A percentile compares a stretch with the other conserved stretches of the same genome.
Evolutionary conservation across 1,284 basidiomycete genomes (phyloP).

Genomic region (Naganishia cerealis): DNA sequence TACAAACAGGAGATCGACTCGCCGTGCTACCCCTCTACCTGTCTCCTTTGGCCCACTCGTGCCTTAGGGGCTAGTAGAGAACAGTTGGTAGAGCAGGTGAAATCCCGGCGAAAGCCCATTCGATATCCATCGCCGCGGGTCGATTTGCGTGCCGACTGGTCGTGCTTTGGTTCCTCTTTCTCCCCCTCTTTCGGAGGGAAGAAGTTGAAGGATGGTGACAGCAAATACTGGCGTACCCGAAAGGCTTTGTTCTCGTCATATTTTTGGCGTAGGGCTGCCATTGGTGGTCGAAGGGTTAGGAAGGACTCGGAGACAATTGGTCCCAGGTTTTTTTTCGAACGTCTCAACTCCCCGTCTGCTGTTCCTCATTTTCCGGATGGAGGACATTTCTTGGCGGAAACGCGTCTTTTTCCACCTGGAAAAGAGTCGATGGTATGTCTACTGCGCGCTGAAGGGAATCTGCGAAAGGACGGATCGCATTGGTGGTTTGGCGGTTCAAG

Average conservation of each 20-base stretch:
- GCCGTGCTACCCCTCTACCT: conserved; percentile 15
- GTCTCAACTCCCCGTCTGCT: conserved; percentile 16
- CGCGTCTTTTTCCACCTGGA: conserved; percentile 10
- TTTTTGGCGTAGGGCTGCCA: conserved; percentile 2
- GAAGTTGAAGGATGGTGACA: background rate
- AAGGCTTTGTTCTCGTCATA: conserved; percentile 9
- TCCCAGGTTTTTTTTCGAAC: conserved; percentile 2
- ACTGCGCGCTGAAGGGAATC: background rate
- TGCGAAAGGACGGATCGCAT: conserved; percentile 1
- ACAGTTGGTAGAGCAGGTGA: conserved; percentile 8
- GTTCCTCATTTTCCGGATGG: conserved; percentile 24
- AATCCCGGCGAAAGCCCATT: conserved; percentile 28
- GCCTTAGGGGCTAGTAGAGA: conserved; percentile 1
- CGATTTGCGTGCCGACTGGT: conserved; percentile 13
- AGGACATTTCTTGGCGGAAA: conserved; percentile 5
- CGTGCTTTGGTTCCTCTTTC: conserved; percentile 18
- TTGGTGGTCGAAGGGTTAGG: conserved; percentile 29
- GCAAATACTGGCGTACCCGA: conserved; percentile 23
- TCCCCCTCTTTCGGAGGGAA: background rate
- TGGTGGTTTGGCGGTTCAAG: conserved; percentile 9
- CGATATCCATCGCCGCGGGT: conserved; percentile 29
- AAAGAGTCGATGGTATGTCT: conserved; percentile 9
- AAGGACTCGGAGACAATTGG: background rate
- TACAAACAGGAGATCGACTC: conserved; percentile 24
- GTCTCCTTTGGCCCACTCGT: background rate